phyloP scores from a whole-genome alignment of 176 grass and related monocot genomes.

The Alopecurus myosuroides region DNA sequence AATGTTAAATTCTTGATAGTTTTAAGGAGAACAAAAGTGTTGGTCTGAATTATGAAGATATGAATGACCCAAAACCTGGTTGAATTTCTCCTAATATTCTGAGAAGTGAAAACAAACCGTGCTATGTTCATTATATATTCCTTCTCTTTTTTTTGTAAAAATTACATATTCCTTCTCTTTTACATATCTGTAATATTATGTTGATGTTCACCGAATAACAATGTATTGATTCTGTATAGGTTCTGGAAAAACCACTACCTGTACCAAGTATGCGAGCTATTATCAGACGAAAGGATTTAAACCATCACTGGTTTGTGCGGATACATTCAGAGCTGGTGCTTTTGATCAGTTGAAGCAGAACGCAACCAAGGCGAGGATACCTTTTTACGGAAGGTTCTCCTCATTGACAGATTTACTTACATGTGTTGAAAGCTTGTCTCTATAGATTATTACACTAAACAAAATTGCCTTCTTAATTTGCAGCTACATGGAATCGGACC shows the following conservation, averaged over 20 bases:
- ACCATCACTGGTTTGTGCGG: slow-evolving; percentile 87
- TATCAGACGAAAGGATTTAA: slow-evolving; percentile 87
- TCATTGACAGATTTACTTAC: too few species aligned
- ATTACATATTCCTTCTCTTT: background rate
- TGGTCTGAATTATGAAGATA: too few species aligned
- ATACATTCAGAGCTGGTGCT: slow-evolving; percentile 97
- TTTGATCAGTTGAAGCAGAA: slow-evolving; percentile 98
- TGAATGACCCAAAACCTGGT: background rate
- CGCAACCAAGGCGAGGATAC: slow-evolving; percentile 61
- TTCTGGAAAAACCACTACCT: slow-evolving; percentile 96
- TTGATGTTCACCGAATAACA: background rate
- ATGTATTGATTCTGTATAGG: slow-evolving; percentile 48
- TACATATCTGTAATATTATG: background rate
- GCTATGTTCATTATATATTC: background rate
- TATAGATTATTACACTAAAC: too few species aligned
- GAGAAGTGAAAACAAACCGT: background rate
- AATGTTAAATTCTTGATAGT: background rate
- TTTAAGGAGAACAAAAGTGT: background rate
- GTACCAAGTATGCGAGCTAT: slow-evolving; percentile 84
- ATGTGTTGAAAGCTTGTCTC: too few species aligned
- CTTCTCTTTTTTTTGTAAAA: background rate
- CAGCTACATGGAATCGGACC: slow-evolving; percentile 93
- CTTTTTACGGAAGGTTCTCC: background rate
- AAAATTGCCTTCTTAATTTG: background rate
- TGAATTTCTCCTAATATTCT: too few species aligned